Conservation (phyloP, 352 stramenopile genomes). For the Globisporangium cystogenes region DNA sequence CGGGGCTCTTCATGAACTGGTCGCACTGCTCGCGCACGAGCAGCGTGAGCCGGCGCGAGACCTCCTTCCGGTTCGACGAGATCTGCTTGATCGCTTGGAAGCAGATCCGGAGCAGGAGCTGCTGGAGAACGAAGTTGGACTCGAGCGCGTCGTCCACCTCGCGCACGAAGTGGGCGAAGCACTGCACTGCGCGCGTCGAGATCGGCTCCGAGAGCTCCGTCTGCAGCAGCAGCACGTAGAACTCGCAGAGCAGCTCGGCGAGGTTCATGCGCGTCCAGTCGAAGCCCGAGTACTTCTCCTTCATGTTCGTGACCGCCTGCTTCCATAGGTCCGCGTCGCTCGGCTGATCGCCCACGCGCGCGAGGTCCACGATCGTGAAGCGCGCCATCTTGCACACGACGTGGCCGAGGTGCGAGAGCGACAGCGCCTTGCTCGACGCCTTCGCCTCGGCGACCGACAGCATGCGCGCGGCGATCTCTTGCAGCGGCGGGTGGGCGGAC, state of each 20-base stretch:
- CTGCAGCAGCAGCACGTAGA: constrained; percentile 52
- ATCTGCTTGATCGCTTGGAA: constrained; percentile 60
- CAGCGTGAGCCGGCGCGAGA: constrained; percentile 32
- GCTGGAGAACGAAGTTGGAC: constrained; percentile 40
- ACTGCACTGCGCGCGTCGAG: constrained; percentile 52
- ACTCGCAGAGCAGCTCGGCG: constrained; percentile 47
- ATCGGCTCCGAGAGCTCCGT: constrained; percentile 31
- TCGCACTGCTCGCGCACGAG: constrained; percentile 64
- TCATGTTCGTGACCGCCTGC: constrained; percentile 50
- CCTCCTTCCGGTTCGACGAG: constrained; percentile 20
- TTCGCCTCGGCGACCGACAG: constrained; percentile 40
- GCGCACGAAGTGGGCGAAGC: constrained; percentile 54
- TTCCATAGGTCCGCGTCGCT: constrained; percentile 30
- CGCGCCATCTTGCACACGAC: constrained; percentile 60
- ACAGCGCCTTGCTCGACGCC: constrained; percentile 29
- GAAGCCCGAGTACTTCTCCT: constrained; percentile 61
- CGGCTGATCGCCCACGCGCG: constrained; percentile 20
- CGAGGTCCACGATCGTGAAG: constrained; percentile 57
- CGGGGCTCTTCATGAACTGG: constrained; percentile 47
- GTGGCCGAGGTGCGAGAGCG: constrained; percentile 50
- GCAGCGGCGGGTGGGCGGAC: constrained; percentile 14
- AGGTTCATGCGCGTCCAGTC: constrained; percentile 61
- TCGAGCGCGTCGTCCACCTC: constrained; percentile 36
- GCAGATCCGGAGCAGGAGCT: constrained; percentile 62
- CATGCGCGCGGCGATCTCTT: constrained; percentile 37